Conservation (phyloP, 129 eudicot genomes). For the Flaveria linearis region DNA sequence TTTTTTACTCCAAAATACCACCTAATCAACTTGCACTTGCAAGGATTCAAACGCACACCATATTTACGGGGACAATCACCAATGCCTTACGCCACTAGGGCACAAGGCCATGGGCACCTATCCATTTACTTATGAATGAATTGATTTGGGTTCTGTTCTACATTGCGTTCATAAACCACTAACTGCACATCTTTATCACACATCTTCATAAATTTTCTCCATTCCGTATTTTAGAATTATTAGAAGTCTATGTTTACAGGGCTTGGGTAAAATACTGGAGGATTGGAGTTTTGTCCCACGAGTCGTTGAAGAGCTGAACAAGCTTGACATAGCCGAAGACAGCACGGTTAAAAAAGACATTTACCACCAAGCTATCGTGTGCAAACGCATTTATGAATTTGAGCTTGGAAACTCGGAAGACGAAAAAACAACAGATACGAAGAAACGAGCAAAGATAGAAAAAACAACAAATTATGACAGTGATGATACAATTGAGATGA, state of each 20-base stretch:
- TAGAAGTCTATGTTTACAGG: constrained; percentile 35
- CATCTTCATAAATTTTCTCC: background rate
- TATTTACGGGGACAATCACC: too few species aligned
- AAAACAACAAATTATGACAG: constrained; percentile 51
- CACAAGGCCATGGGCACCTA: too few species aligned
- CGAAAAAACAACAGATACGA: constrained; percentile 22
- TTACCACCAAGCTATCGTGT: constrained; percentile 55
- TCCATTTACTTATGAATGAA: background rate
- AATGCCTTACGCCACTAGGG: too few species aligned
- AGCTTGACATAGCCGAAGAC: constrained; percentile 41
- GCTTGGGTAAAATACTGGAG: constrained; percentile 55
- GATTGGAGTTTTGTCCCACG: constrained; percentile 88
- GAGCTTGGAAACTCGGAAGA: constrained; percentile 51
- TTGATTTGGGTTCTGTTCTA: background rate
- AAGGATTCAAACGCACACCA: too few species aligned
- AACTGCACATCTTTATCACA: constrained; percentile 5
- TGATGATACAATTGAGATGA: constrained; percentile 93
- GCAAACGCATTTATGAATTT: constrained; percentile 67
- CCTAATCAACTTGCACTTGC: too few species aligned
- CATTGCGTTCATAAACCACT: background rate
- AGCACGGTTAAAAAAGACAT: constrained; percentile 47
- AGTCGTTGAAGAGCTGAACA: constrained; percentile 74
- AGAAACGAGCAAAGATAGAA: constrained; percentile 39
- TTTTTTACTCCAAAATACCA: too few species aligned
- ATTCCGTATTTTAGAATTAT: background rate